phyloP scores from a whole-genome alignment of 768 basidiomycete species.

The Mycena olivaceomarginata region DNA sequence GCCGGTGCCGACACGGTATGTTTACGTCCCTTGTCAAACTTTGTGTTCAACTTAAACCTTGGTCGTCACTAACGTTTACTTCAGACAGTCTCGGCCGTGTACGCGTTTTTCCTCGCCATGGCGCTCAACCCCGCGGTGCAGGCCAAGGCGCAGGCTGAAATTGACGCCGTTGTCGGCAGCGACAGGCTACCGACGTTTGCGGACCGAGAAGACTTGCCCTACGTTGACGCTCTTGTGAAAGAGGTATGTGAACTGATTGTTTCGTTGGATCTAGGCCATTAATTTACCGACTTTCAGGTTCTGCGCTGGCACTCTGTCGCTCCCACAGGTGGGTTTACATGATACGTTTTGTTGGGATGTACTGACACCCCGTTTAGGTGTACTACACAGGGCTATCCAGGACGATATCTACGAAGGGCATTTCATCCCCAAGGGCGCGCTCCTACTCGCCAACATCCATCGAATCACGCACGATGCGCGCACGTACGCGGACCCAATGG shows the following conservation, averaged over 20 bases:
- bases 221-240: slow-evolving; percentile 75
- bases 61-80: slow-evolving; percentile 21
- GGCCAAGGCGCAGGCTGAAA: slow-evolving; percentile 77
- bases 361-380: slow-evolving; percentile 54
- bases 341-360: slow-evolving; percentile 22
- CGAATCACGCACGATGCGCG: slow-evolving; percentile 71
- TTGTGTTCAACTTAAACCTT: slow-evolving; percentile 33
- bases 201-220: slow-evolving; percentile 76
- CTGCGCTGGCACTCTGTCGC: slow-evolving; percentile 69
- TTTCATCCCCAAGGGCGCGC: slow-evolving; percentile 75
- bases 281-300: slow-evolving; percentile 43
- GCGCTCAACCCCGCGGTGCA: slow-evolving; percentile 72
- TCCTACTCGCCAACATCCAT: slow-evolving; percentile 69
- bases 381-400: slow-evolving; percentile 74
- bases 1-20: slow-evolving; percentile 77
- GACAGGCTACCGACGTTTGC: slow-evolving; percentile 77
- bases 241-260: slow-evolving; percentile 60
- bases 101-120: slow-evolving; percentile 79
- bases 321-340: slow-evolving; percentile 59
- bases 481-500: slow-evolving; percentile 71
- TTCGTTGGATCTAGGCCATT: background rate
- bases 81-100: slow-evolving; percentile 78
- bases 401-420: slow-evolving; percentile 80
- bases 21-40: slow-evolving; percentile 34
- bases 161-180: slow-evolving; percentile 75